phyloP scores from a whole-genome alignment of 2,329 filamentous ascomycete genomes.

The Aspergillus sp. region DNA sequence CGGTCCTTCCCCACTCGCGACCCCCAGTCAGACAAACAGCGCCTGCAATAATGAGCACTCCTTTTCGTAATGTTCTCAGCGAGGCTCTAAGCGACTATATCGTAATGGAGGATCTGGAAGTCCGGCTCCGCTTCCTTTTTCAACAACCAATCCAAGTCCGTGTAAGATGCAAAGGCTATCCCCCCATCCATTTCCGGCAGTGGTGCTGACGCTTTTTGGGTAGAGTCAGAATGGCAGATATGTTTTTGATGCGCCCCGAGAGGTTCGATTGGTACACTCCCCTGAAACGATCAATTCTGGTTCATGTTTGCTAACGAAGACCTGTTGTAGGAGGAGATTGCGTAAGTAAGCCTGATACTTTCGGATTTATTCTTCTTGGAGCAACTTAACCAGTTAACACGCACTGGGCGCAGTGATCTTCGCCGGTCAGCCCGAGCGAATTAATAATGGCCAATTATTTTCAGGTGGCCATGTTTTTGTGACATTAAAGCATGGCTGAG shows the following conservation, averaged over 20 bases:
- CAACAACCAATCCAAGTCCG: conserved; percentile 5
- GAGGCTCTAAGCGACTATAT: conserved; percentile 10
- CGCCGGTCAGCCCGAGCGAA: not conserved
- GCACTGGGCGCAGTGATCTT: not conserved
- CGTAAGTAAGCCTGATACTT: not conserved
- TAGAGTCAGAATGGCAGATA: conserved; percentile 13
- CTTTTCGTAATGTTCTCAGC: not conserved
- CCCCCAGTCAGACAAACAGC: too few relatives aligned
- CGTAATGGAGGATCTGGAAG: conserved; percentile 7
- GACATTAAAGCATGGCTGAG: too few relatives aligned
- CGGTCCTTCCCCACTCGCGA: too few relatives aligned
- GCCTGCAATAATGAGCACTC: not conserved
- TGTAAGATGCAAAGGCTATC: not conserved
- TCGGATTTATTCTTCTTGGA: not conserved
- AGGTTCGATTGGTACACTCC: conserved; percentile 5
- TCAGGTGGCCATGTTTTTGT: too few relatives aligned
- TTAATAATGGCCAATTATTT: not conserved
- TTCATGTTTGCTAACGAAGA: not conserved
- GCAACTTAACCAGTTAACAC: not conserved
- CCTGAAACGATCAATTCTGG: not conserved
- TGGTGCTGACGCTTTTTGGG: not conserved
- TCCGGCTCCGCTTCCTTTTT: conserved; percentile 8
- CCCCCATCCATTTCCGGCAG: not conserved
- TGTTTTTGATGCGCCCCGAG: conserved; percentile 14
- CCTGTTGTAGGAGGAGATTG: conserved; percentile 9